Evolutionary conservation across 1,284 basidiomycete genomes (phyloP), one percentile per base, ranked within the genome.

Genomic region (Trametes versicolor): DNA sequence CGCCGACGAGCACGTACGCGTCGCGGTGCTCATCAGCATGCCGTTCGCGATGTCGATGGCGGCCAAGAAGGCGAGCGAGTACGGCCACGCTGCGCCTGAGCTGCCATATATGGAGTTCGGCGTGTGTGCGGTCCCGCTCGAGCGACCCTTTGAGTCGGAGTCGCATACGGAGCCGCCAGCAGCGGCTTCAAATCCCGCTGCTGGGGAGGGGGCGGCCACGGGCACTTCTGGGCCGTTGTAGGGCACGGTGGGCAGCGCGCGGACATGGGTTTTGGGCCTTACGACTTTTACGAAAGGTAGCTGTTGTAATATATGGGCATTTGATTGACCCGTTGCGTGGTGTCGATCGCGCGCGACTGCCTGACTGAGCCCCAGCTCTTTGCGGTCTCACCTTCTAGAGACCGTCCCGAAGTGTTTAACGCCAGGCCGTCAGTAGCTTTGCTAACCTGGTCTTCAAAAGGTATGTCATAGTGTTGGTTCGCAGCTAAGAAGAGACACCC

Each of bases 51-150:
- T 64, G 59, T n/a, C 53, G 36, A 57, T 55, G 43, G 53, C 62
- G 17, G 53, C 29, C 43, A 57, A 63, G 50, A 59, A 27, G 34
- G 37, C 59, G 64, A 66, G 53, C 51, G 58, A 55, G 58, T 55
- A 49, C 21, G 56, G 58, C 21, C 56, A 37, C 48, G 47, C 34
- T 13, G 45, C 56, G 45, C 56, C 59, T n/a, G 60, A 60, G 47
- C 58, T 73, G 57, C 71, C 71, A 34, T 62, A 67, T 41, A 61
- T 73, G 62, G 71, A 73, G 66, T 68, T 73, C 29, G 71, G 71
- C 9, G 62, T 67, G 32, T 62, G 65, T 41, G 62, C 64, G 43
- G 67, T 71, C 36, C 52, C 62, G 21, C 54, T 66, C 27, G 65
- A 65, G n/a, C 53, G 56, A 4, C 48, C 62, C 4, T 39, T 64